Base-by-base conservation (phyloP, 1,139 yeast genomes). In the Geotrichum klebahnii region DNA sequence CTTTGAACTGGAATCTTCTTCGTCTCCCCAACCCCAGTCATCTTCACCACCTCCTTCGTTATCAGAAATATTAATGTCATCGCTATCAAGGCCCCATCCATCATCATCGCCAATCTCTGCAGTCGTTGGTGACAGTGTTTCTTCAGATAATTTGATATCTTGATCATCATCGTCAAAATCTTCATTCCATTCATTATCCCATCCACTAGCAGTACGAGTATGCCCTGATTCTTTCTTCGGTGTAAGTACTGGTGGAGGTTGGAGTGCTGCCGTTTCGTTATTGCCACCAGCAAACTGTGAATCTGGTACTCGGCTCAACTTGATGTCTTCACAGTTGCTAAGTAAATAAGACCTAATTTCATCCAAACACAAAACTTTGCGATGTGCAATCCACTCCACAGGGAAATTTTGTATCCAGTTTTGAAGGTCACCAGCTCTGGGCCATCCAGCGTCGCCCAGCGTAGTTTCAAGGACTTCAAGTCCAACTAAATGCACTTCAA, bases 21-120 rank as follows among this genome's bases (percentile, higher is more conserved):
- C 63, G 23, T 63, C 67, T 12, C 60, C 64, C 66, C 66, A 62
- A 0, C 61, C 66, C 66, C 66, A 62, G 24, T 60, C 60, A 2
- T 60, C 65, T 10, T 49, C 53, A 2, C 45, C 54, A 17, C 41
- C 51, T 2, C 52, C 52, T 41, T 51, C 55, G 10, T 45, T 45
- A 14, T 46, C 50, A 2, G 42, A 31, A 31, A 43, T 10, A 12
- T 43, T 33, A 19, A 39, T 29, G 36, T 44, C 34, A 12, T 42
- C 45, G 10, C 49, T 44, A n/a, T 44, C 42, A 38, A 50, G 24
- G n/a, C 50, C 34, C 46, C 52, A 34, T 10, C 54, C 50, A 23
- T 40, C 57, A 51, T 50, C 36, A 10, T 43, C 48, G 16, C 31
- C 40, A 17, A 9, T 24, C 5, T 16, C 33, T n/a, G n/a, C n/a